Evolutionary conservation across 2,329 filamentous ascomycete species (phyloP).

Genomic region (Fusarium palustre): DNA sequence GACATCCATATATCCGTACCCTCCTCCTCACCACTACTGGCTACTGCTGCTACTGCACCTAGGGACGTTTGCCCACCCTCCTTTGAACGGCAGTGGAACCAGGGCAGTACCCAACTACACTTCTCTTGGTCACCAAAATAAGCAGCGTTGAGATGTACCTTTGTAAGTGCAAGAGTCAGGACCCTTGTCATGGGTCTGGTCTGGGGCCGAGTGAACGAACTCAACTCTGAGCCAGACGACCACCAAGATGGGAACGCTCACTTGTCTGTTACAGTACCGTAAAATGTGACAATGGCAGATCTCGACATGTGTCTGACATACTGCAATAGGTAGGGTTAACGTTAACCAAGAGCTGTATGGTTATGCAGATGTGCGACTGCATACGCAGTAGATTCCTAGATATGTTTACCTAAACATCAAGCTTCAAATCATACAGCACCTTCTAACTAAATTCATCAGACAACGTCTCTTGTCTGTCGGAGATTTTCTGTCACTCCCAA

Average conservation of each 20-base stretch:
- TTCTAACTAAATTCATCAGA: slow-evolving; percentile 9
- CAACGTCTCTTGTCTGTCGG: slow-evolving; percentile 1
- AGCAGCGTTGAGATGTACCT: background rate
- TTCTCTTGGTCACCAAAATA: background rate
- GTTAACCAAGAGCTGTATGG: background rate
- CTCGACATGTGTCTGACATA: background rate
- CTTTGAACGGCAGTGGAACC: slow-evolving; percentile 32
- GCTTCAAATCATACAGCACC: background rate
- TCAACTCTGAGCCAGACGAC: slow-evolving; percentile 40
- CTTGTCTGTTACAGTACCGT: background rate
- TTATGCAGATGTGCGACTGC: background rate
- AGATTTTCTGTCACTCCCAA: slow-evolving; percentile 4
- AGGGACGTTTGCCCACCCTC: slow-evolving; percentile 25
- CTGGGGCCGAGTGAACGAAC: slow-evolving; percentile 37
- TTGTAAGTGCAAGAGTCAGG: slow-evolving; percentile 34
- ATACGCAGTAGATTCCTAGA: background rate
- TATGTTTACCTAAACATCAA: background rate
- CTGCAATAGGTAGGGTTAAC: background rate
- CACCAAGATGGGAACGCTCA: slow-evolving; percentile 25
- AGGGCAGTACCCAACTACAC: slow-evolving; percentile 19
- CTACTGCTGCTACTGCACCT: slow-evolving; percentile 19
- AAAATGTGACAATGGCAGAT: slow-evolving; percentile 6
- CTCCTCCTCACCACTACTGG: background rate
- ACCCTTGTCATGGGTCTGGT: slow-evolving; percentile 38
- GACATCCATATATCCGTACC: background rate